These are phyloP conservation scores for Mortierella sp. DNA, from an alignment of 371 early-diverging fungal species.

Conservation along the genomic window DNA sequence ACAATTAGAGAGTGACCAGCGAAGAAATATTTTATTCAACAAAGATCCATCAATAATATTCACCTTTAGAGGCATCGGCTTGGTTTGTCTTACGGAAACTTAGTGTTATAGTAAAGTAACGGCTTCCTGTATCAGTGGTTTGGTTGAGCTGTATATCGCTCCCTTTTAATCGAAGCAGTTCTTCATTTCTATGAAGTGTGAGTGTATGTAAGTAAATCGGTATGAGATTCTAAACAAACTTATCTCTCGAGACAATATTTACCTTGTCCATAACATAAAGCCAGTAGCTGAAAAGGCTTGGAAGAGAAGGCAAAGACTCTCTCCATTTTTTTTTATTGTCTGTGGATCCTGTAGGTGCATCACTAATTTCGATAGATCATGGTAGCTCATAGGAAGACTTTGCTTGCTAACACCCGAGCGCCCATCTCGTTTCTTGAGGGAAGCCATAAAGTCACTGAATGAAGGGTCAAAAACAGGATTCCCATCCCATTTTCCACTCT, in stretches of 20 bases:
- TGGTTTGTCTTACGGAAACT: constrained; percentile 21
- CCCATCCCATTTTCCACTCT: neutral
- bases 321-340: constrained; percentile 2
- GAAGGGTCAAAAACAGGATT: constrained; percentile 12
- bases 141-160: neutral
- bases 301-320: constrained; percentile 8
- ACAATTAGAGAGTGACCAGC: neutral
- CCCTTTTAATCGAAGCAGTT: neutral
- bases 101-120: constrained; percentile 14
- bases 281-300: constrained; percentile 22
- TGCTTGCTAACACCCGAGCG: constrained; percentile 9
- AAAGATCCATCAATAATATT: neutral
- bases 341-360: neutral
- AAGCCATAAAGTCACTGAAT: constrained; percentile 2
- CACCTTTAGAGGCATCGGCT: constrained; percentile 5
- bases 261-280: constrained; percentile 14
- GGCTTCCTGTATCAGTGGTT: constrained; percentile 1
- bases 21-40: neutral
- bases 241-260: neutral
- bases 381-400: constrained; percentile 6
- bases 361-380: constrained; percentile 1
- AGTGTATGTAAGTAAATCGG: neutral
- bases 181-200: constrained; percentile 6
- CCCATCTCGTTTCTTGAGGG: constrained; percentile 13
- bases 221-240: neutral